These are phyloP conservation scores for Camelina neglecta DNA, from an alignment of 345 rosid species.

Conservation along the genomic window DNA sequence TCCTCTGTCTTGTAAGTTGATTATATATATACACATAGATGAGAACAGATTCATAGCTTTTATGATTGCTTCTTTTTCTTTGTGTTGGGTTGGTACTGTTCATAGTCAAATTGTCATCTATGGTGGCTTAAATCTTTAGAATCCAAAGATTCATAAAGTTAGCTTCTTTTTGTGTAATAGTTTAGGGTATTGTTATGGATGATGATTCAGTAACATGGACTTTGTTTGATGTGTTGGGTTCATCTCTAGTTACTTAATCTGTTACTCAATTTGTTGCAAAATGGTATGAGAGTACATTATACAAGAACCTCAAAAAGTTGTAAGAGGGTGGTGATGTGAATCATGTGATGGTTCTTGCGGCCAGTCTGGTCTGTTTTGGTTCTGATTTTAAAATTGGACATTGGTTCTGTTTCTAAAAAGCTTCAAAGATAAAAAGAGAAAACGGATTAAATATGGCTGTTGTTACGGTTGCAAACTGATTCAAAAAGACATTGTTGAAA, in stretches of 20 bases:
- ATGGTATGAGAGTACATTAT: not conserved
- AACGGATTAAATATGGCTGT: not conserved
- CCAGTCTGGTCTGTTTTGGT: not conserved
- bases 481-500: not conserved
- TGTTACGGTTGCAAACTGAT: too few species aligned
- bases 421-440: not conserved
- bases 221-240: not conserved
- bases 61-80: not conserved
- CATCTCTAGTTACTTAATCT: not conserved
- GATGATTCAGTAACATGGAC: not conserved
- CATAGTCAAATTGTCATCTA: not conserved
- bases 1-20: conserved; percentile 35
- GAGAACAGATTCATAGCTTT: conserved; percentile 27
- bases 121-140: conserved; percentile 1
- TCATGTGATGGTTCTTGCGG: not conserved
- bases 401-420: not conserved
- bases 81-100: not conserved
- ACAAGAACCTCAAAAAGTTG: not conserved
- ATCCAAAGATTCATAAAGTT: not conserved
- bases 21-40: conserved; percentile 32
- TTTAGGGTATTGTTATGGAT: not conserved
- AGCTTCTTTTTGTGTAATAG: not conserved
- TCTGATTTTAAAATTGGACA: not conserved
- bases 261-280: not conserved
- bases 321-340: not conserved